These are phyloP conservation scores for Ganoderma boninense DNA, from an alignment of 1,284 basidiomycete genomes.

Conservation along the genomic window DNA sequence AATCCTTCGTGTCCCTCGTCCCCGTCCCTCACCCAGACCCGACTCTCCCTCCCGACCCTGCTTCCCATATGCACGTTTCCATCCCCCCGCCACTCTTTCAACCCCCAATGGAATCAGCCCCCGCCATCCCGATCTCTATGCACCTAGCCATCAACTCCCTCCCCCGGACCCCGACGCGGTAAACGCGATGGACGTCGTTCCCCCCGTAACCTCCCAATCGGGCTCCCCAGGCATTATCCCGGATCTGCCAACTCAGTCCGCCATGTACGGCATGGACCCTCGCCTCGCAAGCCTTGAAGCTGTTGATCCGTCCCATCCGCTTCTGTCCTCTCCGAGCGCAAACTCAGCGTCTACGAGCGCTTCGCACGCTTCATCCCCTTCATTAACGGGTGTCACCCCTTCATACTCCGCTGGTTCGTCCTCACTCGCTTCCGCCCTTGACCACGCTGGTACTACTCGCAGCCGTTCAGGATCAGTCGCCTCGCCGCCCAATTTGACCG, in stretches of 20 bases:
- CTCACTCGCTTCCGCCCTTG: slow-evolving; percentile 46
- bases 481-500: slow-evolving; percentile 43
- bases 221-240: slow-evolving; percentile 45
- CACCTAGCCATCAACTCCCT: slow-evolving; percentile 49
- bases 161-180: slow-evolving; percentile 43
- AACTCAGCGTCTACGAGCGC: slow-evolving; percentile 48
- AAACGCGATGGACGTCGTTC: slow-evolving; percentile 49
- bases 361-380: slow-evolving; percentile 53
- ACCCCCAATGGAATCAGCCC: slow-evolving; percentile 46
- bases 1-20: slow-evolving; percentile 37
- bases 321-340: slow-evolving; percentile 51
- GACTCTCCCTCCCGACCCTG: slow-evolving; percentile 33
- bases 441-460: slow-evolving; percentile 40
- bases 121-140: slow-evolving; percentile 45
- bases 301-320: slow-evolving; percentile 39
- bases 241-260: slow-evolving; percentile 47
- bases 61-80: slow-evolving; percentile 40
- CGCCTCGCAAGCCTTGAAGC: slow-evolving; percentile 38
- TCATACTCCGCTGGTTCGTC: slow-evolving; percentile 43
- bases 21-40: slow-evolving; percentile 41
- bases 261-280: slow-evolving; percentile 38
- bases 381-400: slow-evolving; percentile 42
- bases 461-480: slow-evolving; percentile 48
- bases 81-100: slow-evolving; percentile 46
- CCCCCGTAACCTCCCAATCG: slow-evolving; percentile 36